Evolutionary conservation across 441 rosid species (phyloP), one percentile per base, ranked within the genome.

Genomic region (Euphorbia celastroides): DNA sequence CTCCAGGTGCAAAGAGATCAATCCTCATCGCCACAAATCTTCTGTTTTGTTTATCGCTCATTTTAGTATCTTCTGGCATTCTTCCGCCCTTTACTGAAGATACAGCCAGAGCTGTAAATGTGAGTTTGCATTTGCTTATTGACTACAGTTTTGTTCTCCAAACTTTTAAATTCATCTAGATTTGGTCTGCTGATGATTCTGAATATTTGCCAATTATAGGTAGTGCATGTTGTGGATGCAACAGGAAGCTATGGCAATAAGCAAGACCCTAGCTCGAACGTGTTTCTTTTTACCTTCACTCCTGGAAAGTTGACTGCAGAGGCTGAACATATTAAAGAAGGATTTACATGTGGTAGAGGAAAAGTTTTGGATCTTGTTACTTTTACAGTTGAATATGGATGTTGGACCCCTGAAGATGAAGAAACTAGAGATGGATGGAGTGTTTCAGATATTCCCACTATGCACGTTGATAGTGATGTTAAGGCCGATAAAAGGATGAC

Each of bases 181-280:
- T 52, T n/a, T 8, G 13, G 25, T 28, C 11, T 30, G 32, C 17
- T 51, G 28, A 34, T 25, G 10, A 27, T 54, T 28, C 42, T 32
- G 20, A 48, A 38, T 34, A 41, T 44, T 42, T 2, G 26, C 38
- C 22, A 51, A 63, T 58, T 67, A 50, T 67, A 87, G 99, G 92
- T 93, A 54, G 97, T 94, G 73, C 99, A 92, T 72, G 86, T 94
- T 59, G 96, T 94, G 58, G 96, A 94, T 77, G 78, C 96, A 55
- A 85, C 81, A 19, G 76, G 77, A 63, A 70, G 74, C 46, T 68
- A 64, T 66, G 79, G 79, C 23, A 81, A 63, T 68, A 87, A 78
- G 75, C 52, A 74, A 70, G 83, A 79, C 64, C 88, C 87, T 12
- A 66, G 62, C 42, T 82, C 97, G 19, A 91, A 68, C 74, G 65